Conservation (phyloP, 768 basidiomycete species). For the Phanerodontia chrysosporium region DNA sequence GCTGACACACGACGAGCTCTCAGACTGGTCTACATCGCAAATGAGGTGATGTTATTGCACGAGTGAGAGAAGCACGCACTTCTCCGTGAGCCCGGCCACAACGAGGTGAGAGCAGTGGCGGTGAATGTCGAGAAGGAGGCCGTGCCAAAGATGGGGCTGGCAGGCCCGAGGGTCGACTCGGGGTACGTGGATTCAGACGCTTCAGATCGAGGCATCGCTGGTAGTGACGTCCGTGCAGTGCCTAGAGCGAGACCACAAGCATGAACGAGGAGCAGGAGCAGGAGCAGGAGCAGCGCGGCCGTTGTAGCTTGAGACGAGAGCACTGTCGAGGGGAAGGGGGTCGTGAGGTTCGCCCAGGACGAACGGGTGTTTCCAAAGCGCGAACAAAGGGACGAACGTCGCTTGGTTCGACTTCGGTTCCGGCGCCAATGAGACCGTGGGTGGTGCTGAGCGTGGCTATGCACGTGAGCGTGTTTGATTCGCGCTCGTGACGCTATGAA, state of each 20-base stretch:
- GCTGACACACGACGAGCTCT: constrained; percentile 38
- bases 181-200: constrained; percentile 1
- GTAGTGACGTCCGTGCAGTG: background rate
- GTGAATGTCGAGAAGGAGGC: constrained; percentile 54
- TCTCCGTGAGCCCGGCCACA: constrained; percentile 47
- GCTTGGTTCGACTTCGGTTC: background rate
- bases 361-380: background rate
- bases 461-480: background rate
- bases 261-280: background rate
- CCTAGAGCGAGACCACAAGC: background rate
- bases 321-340: background rate
- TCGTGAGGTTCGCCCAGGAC: background rate
- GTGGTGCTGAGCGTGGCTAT: background rate
- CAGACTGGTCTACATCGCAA: constrained; percentile 36
- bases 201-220: background rate
- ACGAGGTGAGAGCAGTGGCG: constrained; percentile 44
- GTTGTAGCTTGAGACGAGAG: background rate
- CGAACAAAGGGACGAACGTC: background rate
- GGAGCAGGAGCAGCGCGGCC: background rate
- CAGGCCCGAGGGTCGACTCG: constrained; percentile 29
- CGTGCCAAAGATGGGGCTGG: constrained; percentile 63
- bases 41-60: background rate
- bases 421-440: background rate
- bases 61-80: background rate
- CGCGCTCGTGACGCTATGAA: too few species aligned